A percentile compares a stretch with the other conserved stretches of the same genome.
These are phyloP conservation scores for Ophiocordyceps camponoti-rufipedis DNA, from an alignment of 2,329 filamentous ascomycete species.

Conservation along the genomic window DNA sequence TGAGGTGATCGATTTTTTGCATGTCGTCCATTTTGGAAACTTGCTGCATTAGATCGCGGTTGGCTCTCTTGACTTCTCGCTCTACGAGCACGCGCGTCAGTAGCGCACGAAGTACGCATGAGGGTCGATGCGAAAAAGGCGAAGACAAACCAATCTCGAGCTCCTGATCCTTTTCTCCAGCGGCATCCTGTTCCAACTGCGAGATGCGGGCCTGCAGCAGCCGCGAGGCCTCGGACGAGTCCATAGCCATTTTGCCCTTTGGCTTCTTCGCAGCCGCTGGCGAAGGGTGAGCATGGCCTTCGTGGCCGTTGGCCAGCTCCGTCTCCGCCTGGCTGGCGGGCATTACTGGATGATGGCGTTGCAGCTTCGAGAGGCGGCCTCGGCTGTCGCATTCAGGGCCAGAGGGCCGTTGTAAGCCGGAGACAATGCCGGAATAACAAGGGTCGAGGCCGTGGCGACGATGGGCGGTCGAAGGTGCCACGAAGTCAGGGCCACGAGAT, in stretches of 20 bases:
- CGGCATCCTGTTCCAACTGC: constrained; percentile 83
- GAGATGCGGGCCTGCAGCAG: constrained; percentile 85
- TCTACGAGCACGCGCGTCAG: constrained; percentile 31
- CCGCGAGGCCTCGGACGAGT: constrained; percentile 80
- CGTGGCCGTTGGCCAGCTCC: constrained; percentile 22
- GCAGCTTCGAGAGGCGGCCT: constrained; percentile 3
- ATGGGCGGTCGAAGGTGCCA: neutral
- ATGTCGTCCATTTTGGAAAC: constrained; percentile 84
- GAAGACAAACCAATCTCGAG: constrained; percentile 82
- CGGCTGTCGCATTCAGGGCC: constrained; percentile 2
- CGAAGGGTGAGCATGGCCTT: constrained; percentile 17
- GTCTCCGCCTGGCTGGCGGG: constrained; percentile 21
- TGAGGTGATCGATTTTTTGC: constrained; percentile 77
- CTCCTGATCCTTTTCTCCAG: constrained; percentile 88
- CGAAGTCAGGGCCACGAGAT: neutral
- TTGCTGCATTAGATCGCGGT: constrained; percentile 72
- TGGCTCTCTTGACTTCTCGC: constrained; percentile 85
- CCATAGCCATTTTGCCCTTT: constrained; percentile 69
- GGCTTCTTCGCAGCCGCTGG: constrained; percentile 49
- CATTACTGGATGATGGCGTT: constrained; percentile 13
- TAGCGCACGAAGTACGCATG: neutral
- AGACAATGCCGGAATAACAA: neutral
- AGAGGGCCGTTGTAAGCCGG: neutral
- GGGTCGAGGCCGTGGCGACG: neutral
- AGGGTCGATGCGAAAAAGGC: neutral